phyloP scores from a whole-genome alignment of 2,329 filamentous ascomycete genomes.

The Hortaea werneckii region DNA sequence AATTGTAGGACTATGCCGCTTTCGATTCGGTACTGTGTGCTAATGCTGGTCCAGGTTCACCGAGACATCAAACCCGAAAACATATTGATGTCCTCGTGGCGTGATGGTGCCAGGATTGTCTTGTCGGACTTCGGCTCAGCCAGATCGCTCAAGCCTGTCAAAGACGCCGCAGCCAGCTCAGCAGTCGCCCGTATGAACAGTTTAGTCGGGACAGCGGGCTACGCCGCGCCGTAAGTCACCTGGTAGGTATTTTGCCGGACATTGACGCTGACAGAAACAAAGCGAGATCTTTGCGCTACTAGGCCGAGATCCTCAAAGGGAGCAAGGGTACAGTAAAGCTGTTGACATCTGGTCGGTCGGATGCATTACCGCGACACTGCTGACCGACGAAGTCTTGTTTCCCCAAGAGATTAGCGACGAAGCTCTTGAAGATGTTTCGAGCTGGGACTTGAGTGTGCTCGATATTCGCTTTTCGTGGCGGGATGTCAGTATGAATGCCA shows the following conservation, averaged over 20 bases:
- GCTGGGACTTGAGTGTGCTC: slow-evolving; percentile 33
- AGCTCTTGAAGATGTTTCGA: slow-evolving; percentile 15
- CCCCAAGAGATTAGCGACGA: slow-evolving; percentile 22
- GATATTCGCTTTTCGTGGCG: slow-evolving; percentile 36
- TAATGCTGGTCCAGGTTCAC: slow-evolving; percentile 26
- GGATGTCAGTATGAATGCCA: slow-evolving; percentile 30
- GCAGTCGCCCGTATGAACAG: slow-evolving; percentile 40
- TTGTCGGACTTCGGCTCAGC: slow-evolving; percentile 54
- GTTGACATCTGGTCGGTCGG: slow-evolving; percentile 57
- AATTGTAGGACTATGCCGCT: slow-evolving; percentile 30
- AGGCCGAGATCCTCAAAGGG: slow-evolving; percentile 5
- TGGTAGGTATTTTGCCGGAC: neutral
- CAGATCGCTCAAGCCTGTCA: slow-evolving; percentile 22
- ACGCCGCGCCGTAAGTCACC: slow-evolving; percentile 47
- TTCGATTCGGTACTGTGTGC: too few relatives aligned
- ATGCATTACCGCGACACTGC: slow-evolving; percentile 41
- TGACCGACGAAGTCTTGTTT: slow-evolving; percentile 43
- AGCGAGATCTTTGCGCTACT: slow-evolving; percentile 25
- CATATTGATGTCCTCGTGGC: slow-evolving; percentile 47
- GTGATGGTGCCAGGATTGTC: slow-evolving; percentile 42
- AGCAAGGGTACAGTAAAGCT: slow-evolving; percentile 44
- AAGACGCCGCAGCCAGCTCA: slow-evolving; percentile 5
- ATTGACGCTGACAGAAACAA: neutral
- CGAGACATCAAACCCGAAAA: slow-evolving; percentile 56
- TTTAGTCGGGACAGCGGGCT: slow-evolving; percentile 46